phyloP scores from a whole-genome alignment of 2,329 filamentous ascomycete genomes.

The Aureobasidium zeae region DNA sequence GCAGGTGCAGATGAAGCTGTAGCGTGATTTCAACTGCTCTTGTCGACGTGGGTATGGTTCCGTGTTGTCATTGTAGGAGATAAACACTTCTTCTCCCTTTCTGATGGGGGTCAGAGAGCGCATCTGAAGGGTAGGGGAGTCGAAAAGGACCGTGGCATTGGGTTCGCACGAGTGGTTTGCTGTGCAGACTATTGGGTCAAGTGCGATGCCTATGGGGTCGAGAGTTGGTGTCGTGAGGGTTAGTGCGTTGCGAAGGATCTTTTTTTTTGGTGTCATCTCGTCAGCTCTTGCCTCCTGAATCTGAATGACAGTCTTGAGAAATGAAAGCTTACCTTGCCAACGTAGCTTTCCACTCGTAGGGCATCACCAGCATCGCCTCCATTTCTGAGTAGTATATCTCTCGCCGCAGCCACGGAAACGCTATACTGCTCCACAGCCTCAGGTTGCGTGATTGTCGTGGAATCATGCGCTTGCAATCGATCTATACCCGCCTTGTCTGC shows the following conservation, averaged over 20 bases:
- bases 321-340: conserved; percentile 10
- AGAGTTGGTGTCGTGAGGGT: conserved; percentile 47
- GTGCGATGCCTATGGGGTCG: conserved; percentile 50
- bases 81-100: conserved; percentile 49
- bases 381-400: neutral
- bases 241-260: conserved; percentile 51
- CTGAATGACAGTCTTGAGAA: neutral
- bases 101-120: conserved; percentile 45
- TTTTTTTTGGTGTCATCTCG: conserved; percentile 1
- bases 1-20: conserved; percentile 52
- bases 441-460: neutral
- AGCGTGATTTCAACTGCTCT: conserved; percentile 43
- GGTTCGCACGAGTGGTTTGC: conserved; percentile 56
- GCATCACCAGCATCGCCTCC: neutral
- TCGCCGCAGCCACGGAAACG: neutral
- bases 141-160: conserved; percentile 50
- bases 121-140: conserved; percentile 42
- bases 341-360: neutral
- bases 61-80: conserved; percentile 53
- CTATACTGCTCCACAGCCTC: neutral
- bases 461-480: conserved; percentile 24
- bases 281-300: neutral
- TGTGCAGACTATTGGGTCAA: conserved; percentile 46
- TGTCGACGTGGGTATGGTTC: conserved; percentile 43
- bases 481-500: conserved; percentile 37